Base-by-base conservation (phyloP, 2,329 filamentous ascomycete species). In the Penicillium sp. region DNA sequence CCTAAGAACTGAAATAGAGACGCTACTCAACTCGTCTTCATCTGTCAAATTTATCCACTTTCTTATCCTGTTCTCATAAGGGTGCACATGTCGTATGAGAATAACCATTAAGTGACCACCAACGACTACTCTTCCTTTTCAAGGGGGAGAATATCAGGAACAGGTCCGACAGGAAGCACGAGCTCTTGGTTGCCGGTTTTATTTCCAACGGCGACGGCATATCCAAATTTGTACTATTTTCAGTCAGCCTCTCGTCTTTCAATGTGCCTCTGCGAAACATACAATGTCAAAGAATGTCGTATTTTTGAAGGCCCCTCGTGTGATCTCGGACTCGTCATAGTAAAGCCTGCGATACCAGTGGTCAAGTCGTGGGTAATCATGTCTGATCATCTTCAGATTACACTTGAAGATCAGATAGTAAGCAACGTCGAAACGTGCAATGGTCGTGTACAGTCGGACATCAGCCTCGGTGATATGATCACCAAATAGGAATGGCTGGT, bases 381-480 rank as follows among this genome's bases (percentile, higher is more conserved):
- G 76, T 3, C 83, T 74, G 51, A 88, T 83, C 62, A 81, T 83
- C 61, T 79, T 82, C 16, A 86, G 62, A 54, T 87, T 87, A 60
- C 83, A 87, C 74, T 88, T 88, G 79, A 92, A 92, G 73, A 92
- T 86, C 69, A 89, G 86, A 57, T 92, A 86, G 69, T 92, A 92
- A 57, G 87, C 86, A 38, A 80, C 74, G 58, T 89, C 86, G 57
- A 88, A 88, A 1, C 85, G 80, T 46, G 86, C 78, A 33, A 88
- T 76, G 0, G 86, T 88, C 18, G 85, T 82, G 61, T 81, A 87
- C 66, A 94, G 74, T 38, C 89, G 73, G 44, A 94, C 79, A 65
- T 94, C 90, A 0, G 85, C 88, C 74, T 95, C 90, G 1, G 90
- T 94, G 56, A 95, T 74, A 30, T 77, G 67, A 42, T 84, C 74